Percentiles rank a stretch among this genome's conserved stretches.
phyloP scores from a whole-genome alignment of 2,329 filamentous ascomycete genomes.

The Aureobasidium leucospermi region DNA sequence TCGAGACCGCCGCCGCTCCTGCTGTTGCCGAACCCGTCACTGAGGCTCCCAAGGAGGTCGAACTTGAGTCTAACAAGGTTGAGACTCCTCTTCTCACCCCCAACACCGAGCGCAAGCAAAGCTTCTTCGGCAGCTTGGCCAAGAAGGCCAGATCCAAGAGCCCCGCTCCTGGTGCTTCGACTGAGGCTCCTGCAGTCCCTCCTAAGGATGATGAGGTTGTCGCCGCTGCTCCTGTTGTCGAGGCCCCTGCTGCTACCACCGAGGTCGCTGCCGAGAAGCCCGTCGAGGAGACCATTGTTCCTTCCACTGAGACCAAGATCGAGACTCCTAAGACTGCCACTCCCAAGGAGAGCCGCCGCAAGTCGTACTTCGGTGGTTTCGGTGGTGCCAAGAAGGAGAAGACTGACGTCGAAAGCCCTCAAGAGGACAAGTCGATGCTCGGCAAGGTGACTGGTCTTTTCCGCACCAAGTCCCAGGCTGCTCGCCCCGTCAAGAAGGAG shows the following conservation, averaged over 20 bases:
- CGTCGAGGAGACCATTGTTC: slow-evolving; percentile 12
- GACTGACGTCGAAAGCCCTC: slow-evolving; percentile 22
- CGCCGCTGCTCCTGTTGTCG: slow-evolving; percentile 16
- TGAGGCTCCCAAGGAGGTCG: slow-evolving; percentile 19
- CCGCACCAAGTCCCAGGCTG: slow-evolving; percentile 36
- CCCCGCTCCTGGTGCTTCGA: slow-evolving; percentile 13
- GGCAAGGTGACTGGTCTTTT: slow-evolving; percentile 27
- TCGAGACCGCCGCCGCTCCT: slow-evolving; percentile 25
- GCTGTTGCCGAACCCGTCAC: slow-evolving; percentile 17
- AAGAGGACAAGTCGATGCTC: slow-evolving; percentile 18
- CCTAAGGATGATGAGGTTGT: slow-evolving; percentile 20
- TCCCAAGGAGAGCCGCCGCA: slow-evolving; percentile 18
- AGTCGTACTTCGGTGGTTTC: slow-evolving; percentile 19
- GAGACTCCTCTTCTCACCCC: slow-evolving; percentile 16
- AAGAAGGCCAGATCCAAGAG: slow-evolving; percentile 18
- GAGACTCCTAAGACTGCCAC: slow-evolving; percentile 13
- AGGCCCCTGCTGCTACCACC: slow-evolving; percentile 18
- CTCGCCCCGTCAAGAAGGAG: slow-evolving; percentile 31
- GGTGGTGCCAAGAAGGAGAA: slow-evolving; percentile 17
- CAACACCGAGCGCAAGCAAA: slow-evolving; percentile 16
- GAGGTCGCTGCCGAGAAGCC: slow-evolving; percentile 17
- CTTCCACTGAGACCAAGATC: slow-evolving; percentile 10
- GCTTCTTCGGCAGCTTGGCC: slow-evolving; percentile 17
- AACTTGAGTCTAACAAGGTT: slow-evolving; percentile 14
- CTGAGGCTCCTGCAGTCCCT: slow-evolving; percentile 17